phyloP scores from a whole-genome alignment of 2,329 filamentous ascomycete genomes.

The Pestalotiopsis sp. region DNA sequence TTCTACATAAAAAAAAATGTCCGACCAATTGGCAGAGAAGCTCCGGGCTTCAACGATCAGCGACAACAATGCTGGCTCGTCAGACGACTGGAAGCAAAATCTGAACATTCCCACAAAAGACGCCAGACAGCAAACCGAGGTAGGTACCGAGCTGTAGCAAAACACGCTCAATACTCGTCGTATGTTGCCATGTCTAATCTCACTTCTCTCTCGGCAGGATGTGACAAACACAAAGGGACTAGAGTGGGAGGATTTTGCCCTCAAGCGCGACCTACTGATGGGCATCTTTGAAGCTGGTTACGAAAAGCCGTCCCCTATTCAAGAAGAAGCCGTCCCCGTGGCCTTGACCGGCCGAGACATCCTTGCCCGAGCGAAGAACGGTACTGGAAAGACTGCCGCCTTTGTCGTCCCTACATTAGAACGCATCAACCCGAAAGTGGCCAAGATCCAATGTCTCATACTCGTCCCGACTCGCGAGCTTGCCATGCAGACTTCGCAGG shows the following conservation, averaged over 20 bases:
- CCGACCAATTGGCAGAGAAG: conserved; percentile 30
- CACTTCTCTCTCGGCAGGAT: conserved; percentile 59
- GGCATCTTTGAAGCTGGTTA: conserved; percentile 99
- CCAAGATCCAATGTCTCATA: conserved; percentile 95
- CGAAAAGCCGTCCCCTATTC: conserved; percentile 97
- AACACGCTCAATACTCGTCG: not conserved
- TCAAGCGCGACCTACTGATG: conserved; percentile 96
- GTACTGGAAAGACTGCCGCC: conserved; percentile 96
- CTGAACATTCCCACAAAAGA: conserved; percentile 74
- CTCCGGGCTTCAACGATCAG: conserved; percentile 41
- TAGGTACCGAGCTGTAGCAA: conserved; percentile 34
- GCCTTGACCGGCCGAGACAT: conserved; percentile 94
- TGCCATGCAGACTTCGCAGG: conserved; percentile 96
- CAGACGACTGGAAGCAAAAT: conserved; percentile 71
- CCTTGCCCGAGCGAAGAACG: conserved; percentile 95
- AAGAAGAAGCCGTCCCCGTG: conserved; percentile 98
- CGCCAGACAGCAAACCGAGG: conserved; percentile 78
- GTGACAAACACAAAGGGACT: conserved; percentile 97
- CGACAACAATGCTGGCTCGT: conserved; percentile 37
- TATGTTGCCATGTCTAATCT: not conserved
- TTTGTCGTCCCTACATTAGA: conserved; percentile 96
- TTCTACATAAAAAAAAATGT: conserved; percentile 19
- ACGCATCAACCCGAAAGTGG: conserved; percentile 93
- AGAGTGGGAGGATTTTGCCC: conserved; percentile 95
- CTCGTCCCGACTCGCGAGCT: conserved; percentile 96